These are phyloP conservation scores for Diplosphaera chodatii DNA, from an alignment of 139 green algal species.

Conservation along the genomic window DNA sequence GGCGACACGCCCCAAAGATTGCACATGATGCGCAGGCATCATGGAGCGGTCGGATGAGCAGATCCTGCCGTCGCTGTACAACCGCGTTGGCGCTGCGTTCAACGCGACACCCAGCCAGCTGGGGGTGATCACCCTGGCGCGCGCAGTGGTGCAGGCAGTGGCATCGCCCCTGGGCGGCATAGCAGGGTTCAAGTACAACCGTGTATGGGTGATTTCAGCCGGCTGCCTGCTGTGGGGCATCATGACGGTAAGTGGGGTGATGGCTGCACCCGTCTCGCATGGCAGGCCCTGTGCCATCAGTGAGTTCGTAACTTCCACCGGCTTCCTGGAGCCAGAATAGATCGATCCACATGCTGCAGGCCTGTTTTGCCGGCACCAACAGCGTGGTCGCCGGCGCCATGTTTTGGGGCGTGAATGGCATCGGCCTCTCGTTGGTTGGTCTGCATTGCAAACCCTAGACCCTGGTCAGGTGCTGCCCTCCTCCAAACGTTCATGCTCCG, in stretches of 20 bases:
- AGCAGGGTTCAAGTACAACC: conserved; percentile 18
- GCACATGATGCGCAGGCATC: too few relatives aligned
- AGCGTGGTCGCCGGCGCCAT: conserved; percentile 27
- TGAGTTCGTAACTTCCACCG: too few relatives aligned
- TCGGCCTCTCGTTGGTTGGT: conserved; percentile 53
- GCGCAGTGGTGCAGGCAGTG: conserved; percentile 46
- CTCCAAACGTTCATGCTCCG: too few relatives aligned
- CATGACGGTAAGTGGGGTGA: conserved; percentile 29
- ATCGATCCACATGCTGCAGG: too few relatives aligned
- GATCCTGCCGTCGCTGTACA: conserved; percentile 26
- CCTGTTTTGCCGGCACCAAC: conserved; percentile 28
- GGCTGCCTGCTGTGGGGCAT: conserved; percentile 51
- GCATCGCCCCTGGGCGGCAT: conserved; percentile 18
- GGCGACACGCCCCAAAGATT: too few relatives aligned
- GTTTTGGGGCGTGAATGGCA: conserved; percentile 48
- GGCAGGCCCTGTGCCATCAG: too few relatives aligned
- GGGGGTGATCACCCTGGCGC: conserved; percentile 38
- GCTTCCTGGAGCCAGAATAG: too few relatives aligned
- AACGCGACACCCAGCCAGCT: conserved; percentile 28
- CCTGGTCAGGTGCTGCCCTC: too few relatives aligned
- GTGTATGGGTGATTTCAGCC: conserved; percentile 31
- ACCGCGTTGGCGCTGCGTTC: conserved; percentile 13
- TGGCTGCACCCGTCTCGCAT: too few relatives aligned
- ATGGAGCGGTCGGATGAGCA: conserved; percentile 30
- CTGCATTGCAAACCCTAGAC: too few relatives aligned